A percentile compares a stretch with the other conserved stretches of the same genome.
These are phyloP conservation scores for Jamesozyma hellenica DNA, from an alignment of 805 yeast species.

Conservation along the genomic window DNA sequence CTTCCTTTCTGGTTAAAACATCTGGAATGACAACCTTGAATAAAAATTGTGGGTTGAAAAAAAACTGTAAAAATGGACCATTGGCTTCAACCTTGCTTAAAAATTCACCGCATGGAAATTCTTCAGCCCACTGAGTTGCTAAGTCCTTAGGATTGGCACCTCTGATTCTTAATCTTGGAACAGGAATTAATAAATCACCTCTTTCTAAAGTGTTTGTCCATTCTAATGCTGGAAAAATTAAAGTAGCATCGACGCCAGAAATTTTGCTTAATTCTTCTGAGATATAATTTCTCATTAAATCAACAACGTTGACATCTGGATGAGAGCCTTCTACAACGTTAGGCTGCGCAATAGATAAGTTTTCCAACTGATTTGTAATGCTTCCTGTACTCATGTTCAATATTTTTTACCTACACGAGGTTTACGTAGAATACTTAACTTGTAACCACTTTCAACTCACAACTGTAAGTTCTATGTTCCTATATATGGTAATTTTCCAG, in stretches of 20 bases:
- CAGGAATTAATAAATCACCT: constrained; percentile 86
- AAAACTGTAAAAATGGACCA: constrained; percentile 89
- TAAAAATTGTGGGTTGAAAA: constrained; percentile 57
- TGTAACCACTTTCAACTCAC: no score
- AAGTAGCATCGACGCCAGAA: constrained; percentile 56
- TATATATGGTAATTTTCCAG: no score
- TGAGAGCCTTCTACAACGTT: constrained; percentile 44
- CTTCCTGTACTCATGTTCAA: constrained; percentile 8
- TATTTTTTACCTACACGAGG: no score
- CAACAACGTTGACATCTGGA: constrained; percentile 76
- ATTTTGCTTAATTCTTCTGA: constrained; percentile 64
- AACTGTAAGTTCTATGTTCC: no score
- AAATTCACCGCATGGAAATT: constrained; percentile 64
- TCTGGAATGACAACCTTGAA: constrained; percentile 62
- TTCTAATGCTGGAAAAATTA: constrained; percentile 80
- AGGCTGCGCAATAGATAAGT: constrained; percentile 35
- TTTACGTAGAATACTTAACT: no score
- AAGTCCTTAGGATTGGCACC: constrained; percentile 69
- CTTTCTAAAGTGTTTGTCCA: constrained; percentile 77
- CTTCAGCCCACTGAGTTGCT: constrained; percentile 67
- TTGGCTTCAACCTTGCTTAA: constrained; percentile 65
- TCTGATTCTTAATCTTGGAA: constrained; percentile 82
- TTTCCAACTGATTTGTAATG: constrained; percentile 26
- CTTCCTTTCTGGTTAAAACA: constrained; percentile 45
- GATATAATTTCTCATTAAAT: constrained; percentile 82